Conservation (phyloP, 345 rosid species). For the Syzygium aromaticum region DNA sequence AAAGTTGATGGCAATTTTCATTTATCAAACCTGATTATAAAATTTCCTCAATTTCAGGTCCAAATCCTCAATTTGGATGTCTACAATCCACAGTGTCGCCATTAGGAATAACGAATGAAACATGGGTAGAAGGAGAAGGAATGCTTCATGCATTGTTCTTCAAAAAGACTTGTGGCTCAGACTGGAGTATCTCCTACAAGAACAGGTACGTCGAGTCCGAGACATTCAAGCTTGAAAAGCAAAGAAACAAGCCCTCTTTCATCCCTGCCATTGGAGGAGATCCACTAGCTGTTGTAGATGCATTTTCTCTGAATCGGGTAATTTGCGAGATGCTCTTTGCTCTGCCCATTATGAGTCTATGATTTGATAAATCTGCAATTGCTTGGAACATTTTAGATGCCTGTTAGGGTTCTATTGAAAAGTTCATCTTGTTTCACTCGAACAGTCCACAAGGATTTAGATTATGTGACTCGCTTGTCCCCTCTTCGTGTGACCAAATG, state of each 20-base stretch:
- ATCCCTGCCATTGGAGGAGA: slow-evolving; percentile 33
- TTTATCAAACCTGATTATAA: not conserved
- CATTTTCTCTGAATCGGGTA: not conserved
- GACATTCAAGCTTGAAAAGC: slow-evolving; percentile 26
- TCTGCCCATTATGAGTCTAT: not conserved
- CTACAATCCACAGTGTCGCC: slow-evolving; percentile 17
- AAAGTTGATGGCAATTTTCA: not conserved
- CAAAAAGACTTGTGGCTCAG: slow-evolving; percentile 8
- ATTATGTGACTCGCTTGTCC: too few relatives aligned
- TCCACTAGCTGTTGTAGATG: not conserved
- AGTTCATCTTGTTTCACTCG: too few relatives aligned
- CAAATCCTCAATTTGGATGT: slow-evolving; percentile 34
- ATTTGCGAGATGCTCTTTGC: not conserved
- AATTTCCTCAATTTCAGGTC: slow-evolving; percentile 11
- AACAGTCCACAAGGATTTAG: too few relatives aligned
- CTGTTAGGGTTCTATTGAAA: too few relatives aligned
- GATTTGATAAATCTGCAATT: not conserved
- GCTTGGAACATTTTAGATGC: not conserved
- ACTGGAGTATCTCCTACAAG: slow-evolving; percentile 24
- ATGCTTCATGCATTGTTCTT: slow-evolving; percentile 44
- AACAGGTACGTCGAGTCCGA: slow-evolving; percentile 30
- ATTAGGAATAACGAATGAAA: slow-evolving; percentile 23
- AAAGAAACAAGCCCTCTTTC: slow-evolving; percentile 19
- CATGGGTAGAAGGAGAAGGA: slow-evolving; percentile 44
- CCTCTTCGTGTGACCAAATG: too few relatives aligned